Base-by-base conservation (phyloP, 108 stramenopile species). In the Phaeodactylum tricornutum region DNA sequence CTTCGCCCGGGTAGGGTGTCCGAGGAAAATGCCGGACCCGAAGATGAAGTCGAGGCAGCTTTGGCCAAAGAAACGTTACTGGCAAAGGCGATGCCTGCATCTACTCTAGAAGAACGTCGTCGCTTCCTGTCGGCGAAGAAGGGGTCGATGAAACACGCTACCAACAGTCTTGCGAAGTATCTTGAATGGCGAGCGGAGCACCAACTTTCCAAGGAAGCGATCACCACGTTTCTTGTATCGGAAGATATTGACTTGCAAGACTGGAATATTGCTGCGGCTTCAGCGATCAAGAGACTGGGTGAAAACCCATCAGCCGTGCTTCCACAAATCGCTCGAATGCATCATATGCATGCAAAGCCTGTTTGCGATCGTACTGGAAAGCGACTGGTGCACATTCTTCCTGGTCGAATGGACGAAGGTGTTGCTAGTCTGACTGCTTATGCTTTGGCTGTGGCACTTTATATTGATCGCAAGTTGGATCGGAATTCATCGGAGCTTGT, bases 401-500 rank as follows among this genome's bases (percentile, higher is more conserved):
- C 87, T 21, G 77, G 63, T 14, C 61, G 57, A 12, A 57, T 88
- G 37, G 87, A 88, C 45, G 30, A 59, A 19, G 39, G 53, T 5
- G 46, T 88, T 3, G 68, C 77, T 14, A 48, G 48, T 12, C 58
- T 49, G 21, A 49, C 65, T 12, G 69, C 70, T 21, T 84, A 88
- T 49, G 74, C 87, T 21, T 56, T 78, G n/a, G 77, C 79, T 3
- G 59, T 69, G 4, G 87, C 82, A 3, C 29, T 81, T 20, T 88
- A 84, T 38, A 51, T 84, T 3, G 77, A 88, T 28, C 54, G 62
- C 17, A 62, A 59, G 31, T 43, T 79, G 24, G 54, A 57, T 26
- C 66, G 79, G 26, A n/a, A 52, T 29, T 61, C 55, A 45, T 27
- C 40, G 15, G 82, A 84, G 53, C 47, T 30, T 8, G 35, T 84